These are phyloP conservation scores for Casuarina glauca DNA, from an alignment of 306 rosid species.

Conservation along the genomic window DNA sequence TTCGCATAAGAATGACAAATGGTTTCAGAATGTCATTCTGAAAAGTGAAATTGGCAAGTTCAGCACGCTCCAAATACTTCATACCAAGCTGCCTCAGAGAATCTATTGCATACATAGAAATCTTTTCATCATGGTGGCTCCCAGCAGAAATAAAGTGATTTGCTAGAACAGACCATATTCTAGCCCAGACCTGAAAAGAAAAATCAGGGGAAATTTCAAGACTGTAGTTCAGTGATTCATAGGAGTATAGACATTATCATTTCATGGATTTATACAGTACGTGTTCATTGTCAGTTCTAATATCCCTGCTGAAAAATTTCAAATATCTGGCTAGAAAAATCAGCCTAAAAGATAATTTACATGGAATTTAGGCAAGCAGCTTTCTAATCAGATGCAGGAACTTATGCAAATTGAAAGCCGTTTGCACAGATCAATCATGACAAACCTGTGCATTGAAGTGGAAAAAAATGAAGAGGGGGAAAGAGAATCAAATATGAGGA, in stretches of 20 bases:
- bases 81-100: conserved; percentile 94
- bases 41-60: conserved; percentile 93
- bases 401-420: not conserved
- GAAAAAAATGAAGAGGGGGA: not conserved
- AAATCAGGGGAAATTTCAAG: conserved; percentile 26
- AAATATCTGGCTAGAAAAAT: not conserved
- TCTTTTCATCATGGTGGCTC: conserved; percentile 94
- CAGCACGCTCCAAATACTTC: conserved; percentile 98
- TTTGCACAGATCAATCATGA: not conserved
- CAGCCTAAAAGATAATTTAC: not conserved
- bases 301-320: conserved; percentile 4
- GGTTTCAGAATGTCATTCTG: conserved; percentile 99
- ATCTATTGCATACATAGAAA: conserved; percentile 97
- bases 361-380: not conserved
- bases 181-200: conserved; percentile 93
- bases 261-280: conserved; percentile 1
- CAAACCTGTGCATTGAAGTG: not conserved
- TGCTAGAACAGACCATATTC: conserved; percentile 96
- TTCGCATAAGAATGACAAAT: conserved; percentile 98
- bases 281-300: not conserved
- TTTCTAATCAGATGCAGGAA: not conserved
- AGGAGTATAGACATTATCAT: conserved; percentile 5
- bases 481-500: not conserved
- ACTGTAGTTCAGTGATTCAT: not conserved
- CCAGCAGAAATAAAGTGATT: conserved; percentile 97